Conservation (phyloP, 768 basidiomycete genomes). For the Lactarius sanguifluus region DNA sequence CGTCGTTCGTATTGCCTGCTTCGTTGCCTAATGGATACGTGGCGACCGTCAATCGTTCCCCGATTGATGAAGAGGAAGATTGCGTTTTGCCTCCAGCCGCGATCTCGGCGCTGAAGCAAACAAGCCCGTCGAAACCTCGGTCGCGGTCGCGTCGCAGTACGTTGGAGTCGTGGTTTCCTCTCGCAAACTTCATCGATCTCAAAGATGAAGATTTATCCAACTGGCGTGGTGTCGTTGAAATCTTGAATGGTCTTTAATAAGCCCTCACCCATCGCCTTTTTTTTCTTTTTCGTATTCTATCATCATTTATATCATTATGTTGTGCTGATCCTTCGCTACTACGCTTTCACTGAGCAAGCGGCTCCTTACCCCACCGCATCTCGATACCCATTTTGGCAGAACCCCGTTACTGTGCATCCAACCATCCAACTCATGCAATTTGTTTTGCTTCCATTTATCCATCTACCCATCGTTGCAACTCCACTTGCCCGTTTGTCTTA, state of each 20-base stretch:
- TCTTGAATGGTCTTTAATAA: constrained; percentile 34
- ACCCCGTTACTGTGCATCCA: constrained; percentile 2
- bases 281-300: neutral
- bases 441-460: constrained; percentile 16
- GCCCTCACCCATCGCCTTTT: neutral
- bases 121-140: constrained; percentile 27
- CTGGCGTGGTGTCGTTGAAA: constrained; percentile 67
- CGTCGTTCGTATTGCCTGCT: constrained; percentile 25
- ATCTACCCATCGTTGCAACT: constrained; percentile 8
- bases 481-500: neutral
- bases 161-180: constrained; percentile 51
- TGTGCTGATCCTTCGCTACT: constrained; percentile 7
- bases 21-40: neutral
- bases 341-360: constrained; percentile 2
- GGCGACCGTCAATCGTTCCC: neutral
- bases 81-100: constrained; percentile 16
- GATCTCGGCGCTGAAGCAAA: neutral
- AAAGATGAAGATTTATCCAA: constrained; percentile 47
- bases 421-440: neutral
- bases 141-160: constrained; percentile 44
- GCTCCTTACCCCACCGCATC: neutral
- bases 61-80: constrained; percentile 26
- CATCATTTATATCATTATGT: constrained; percentile 10
- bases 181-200: constrained; percentile 67
- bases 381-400: constrained; percentile 9